Evolutionary conservation across 768 basidiomycete genomes (phyloP), one percentile per base, ranked within the genome.

Genomic region (Lactarius deliciosus): DNA sequence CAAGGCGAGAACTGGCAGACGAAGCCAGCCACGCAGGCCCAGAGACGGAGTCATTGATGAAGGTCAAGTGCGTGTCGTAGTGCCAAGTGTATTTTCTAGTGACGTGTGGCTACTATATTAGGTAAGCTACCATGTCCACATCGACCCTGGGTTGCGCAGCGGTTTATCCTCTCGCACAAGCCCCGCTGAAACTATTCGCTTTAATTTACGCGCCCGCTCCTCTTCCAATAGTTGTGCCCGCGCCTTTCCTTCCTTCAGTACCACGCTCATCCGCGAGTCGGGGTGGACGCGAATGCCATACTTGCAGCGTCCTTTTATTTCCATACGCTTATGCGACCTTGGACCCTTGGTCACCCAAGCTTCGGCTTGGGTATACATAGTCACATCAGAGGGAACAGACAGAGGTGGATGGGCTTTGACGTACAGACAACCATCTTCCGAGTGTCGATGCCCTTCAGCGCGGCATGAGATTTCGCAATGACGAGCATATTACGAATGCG

Each of bases 281-380:
- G 87, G 89, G 74, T 92, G 92, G 15, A 84, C 81, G 59, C 89
- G 88, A 65, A 94, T 81, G 61, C 96, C 96, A 64, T 76, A 81
- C 71, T 89, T 88, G 40, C 90, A 91, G 69, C 96, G 86, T 61
- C 93, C 96, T 76, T 87, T 89, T 65, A 90, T 86, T 71, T 97
- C 94, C 22, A 94, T 70, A 61, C 88, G 85, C 67, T 85, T 87
- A 45, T 84, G 78, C 28, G 79, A 77, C 45, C 82, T 85, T 8
- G 81, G 80, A 6, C 90, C 94, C 76, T 98, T 98, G 57, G 86
- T 89, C 18, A 97, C 94, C 96, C 95, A 99, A 25, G 95, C 86
- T 77, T 97, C 90, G 55, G 93, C 95, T 97, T 71, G 45, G 57
- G 40, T 15, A 28, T 50, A 36, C 18, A 20, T 36, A 9, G 54